Conservation (phyloP, 2,329 filamentous ascomycete genomes). For the Hansfordia pulvinata region DNA sequence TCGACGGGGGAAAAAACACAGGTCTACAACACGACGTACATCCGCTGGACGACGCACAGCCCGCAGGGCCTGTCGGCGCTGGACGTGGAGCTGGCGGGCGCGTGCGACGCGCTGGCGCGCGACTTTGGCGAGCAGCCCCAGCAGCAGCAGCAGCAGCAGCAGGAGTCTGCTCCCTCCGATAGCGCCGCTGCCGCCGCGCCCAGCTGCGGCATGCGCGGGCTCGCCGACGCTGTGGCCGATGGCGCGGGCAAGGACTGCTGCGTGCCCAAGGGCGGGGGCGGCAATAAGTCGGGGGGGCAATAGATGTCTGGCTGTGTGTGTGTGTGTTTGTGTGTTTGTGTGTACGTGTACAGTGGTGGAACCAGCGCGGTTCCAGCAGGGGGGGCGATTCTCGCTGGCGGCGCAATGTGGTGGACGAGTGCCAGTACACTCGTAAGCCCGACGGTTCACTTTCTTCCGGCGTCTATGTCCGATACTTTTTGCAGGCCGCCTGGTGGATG, state of each 20-base stretch:
- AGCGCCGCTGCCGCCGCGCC: constrained; percentile 10
- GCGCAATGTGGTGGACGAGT: no score
- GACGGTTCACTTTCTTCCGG: no score
- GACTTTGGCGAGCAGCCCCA: constrained; percentile 36
- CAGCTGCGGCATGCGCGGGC: constrained; percentile 22
- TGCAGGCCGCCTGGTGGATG: no score
- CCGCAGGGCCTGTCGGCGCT: constrained; percentile 51
- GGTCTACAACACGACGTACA: constrained; percentile 57
- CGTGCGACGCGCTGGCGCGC: constrained; percentile 45
- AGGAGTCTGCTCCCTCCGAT: no score
- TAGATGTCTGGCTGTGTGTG: no score
- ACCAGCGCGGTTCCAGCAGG: no score
- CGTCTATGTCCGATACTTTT: no score
- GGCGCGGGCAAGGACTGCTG: constrained; percentile 38
- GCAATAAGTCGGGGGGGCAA: constrained; percentile 7
- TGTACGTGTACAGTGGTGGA: no score
- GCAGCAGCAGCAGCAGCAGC: neutral
- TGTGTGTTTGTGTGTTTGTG: constrained; percentile 2
- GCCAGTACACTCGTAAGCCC: no score
- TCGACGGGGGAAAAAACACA: no score
- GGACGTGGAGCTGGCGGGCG: constrained; percentile 46
- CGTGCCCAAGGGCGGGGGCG: constrained; percentile 31
- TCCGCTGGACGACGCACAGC: constrained; percentile 62
- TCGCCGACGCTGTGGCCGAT: constrained; percentile 30
- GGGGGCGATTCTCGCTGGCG: no score